Percentiles rank a stretch among this genome's conserved stretches.
These are phyloP conservation scores for Hanseniaspora lindneri DNA, from an alignment of 805 yeast genomes.

Conservation along the genomic window DNA sequence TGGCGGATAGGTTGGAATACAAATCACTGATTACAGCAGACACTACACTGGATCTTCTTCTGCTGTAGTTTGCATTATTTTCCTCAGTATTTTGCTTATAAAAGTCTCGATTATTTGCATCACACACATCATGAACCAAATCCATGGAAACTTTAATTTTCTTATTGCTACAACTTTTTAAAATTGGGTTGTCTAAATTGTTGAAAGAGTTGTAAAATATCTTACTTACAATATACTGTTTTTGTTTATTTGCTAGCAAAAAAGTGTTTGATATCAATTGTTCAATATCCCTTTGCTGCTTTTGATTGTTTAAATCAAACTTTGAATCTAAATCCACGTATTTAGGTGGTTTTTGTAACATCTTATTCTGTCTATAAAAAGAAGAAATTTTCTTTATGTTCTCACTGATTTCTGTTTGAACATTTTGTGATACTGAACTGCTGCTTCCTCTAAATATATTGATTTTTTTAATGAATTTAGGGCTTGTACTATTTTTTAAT, in stretches of 20 bases:
- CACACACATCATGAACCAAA: not conserved
- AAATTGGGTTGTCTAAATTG: conserved; percentile 1
- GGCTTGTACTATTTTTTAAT: not conserved
- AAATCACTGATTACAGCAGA: conserved; percentile 12
- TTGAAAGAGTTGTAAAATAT: conserved; percentile 13
- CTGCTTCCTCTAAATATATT: not conserved
- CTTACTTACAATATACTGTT: not conserved
- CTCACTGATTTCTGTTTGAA: not conserved
- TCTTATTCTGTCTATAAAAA: not conserved
- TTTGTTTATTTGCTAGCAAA: not conserved
- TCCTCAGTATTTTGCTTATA: not conserved
- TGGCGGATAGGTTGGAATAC: not conserved
- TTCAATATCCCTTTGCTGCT: conserved; percentile 1
- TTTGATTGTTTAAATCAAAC: not conserved
- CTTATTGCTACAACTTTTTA: not conserved
- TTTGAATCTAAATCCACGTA: not conserved
- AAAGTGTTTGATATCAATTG: conserved; percentile 4
- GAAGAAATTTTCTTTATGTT: not conserved
- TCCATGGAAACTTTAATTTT: not conserved
- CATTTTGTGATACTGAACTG: not conserved
- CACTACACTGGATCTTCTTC: conserved; percentile 8
- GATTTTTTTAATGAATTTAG: not conserved
- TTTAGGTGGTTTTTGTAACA: not conserved
- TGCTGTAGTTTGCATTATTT: not conserved
- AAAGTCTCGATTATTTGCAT: not conserved